These are phyloP conservation scores for Rheum nobile DNA, from an alignment of 148 eudicot genomes.

Conservation along the genomic window DNA sequence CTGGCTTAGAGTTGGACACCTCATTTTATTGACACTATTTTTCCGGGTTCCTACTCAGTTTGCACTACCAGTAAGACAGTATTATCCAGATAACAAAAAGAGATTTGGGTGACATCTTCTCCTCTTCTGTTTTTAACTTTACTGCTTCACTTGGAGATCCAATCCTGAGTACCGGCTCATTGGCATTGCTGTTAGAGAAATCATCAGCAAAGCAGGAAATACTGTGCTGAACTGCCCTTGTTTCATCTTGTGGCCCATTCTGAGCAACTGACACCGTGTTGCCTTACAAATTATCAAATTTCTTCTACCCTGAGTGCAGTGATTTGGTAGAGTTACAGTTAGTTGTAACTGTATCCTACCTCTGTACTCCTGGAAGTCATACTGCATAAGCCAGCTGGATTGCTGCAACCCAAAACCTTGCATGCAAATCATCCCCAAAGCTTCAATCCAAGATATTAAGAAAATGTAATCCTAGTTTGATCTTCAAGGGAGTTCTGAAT, in stretches of 20 bases:
- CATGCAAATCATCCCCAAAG: background rate
- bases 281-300: background rate
- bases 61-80: background rate
- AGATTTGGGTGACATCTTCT: background rate
- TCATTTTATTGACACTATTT: background rate
- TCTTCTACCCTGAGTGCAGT: background rate
- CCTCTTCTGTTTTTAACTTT: background rate
- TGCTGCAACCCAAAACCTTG: background rate
- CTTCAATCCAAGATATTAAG: conserved; percentile 4
- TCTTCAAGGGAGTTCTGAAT: background rate
- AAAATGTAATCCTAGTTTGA: background rate
- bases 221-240: background rate
- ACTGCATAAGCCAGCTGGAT: background rate
- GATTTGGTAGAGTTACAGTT: background rate
- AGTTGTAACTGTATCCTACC: background rate
- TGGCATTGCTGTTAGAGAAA: background rate
- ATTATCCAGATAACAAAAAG: background rate
- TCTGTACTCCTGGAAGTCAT: background rate
- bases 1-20: background rate
- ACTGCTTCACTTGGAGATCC: background rate
- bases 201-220: background rate
- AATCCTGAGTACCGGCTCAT: background rate
- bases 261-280: background rate
- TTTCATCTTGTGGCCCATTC: background rate
- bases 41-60: background rate